Conservation (phyloP, 1,139 yeast species). For the Taiozyma onychis region DNA sequence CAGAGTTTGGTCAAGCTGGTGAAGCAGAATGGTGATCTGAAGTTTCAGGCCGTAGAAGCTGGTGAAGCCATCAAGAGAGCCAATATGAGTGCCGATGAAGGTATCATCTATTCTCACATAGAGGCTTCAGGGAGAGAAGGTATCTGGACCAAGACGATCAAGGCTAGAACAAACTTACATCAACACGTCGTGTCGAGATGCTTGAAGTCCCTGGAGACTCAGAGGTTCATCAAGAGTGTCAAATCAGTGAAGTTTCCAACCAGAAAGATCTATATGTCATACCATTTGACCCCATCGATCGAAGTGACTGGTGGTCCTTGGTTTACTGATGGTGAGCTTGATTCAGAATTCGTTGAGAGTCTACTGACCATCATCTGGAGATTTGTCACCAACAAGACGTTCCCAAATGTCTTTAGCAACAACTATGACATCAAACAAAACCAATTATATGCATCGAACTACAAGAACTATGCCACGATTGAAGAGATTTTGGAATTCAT, state of each 20-base stretch:
- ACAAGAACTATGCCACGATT: slow-evolving; percentile 62
- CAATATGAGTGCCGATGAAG: slow-evolving; percentile 81
- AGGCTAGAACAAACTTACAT: slow-evolving; percentile 86
- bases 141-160: slow-evolving; percentile 91
- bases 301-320: slow-evolving; percentile 99
- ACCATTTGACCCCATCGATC: slow-evolving; percentile 85
- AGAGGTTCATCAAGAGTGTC: slow-evolving; percentile 81
- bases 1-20: slow-evolving; percentile 62
- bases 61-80: slow-evolving; percentile 67
- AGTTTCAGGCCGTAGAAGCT: slow-evolving; percentile 66
- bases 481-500: slow-evolving; percentile 75
- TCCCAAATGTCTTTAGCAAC: slow-evolving; percentile 59
- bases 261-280: slow-evolving; percentile 91
- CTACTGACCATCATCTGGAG: slow-evolving; percentile 84
- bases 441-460: slow-evolving; percentile 45
- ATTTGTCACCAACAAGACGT: slow-evolving; percentile 68
- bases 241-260: slow-evolving; percentile 96
- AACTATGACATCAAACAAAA: slow-evolving; percentile 18
- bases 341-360: slow-evolving; percentile 87
- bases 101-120: slow-evolving; percentile 84
- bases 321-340: slow-evolving; percentile 96
- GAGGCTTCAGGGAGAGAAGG: slow-evolving; percentile 95
- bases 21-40: slow-evolving; percentile 56
- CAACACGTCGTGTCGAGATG: slow-evolving; percentile 88
- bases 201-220: slow-evolving; percentile 74